phyloP scores from a whole-genome alignment of 768 basidiomycete genomes.

The Collybia sp. region DNA sequence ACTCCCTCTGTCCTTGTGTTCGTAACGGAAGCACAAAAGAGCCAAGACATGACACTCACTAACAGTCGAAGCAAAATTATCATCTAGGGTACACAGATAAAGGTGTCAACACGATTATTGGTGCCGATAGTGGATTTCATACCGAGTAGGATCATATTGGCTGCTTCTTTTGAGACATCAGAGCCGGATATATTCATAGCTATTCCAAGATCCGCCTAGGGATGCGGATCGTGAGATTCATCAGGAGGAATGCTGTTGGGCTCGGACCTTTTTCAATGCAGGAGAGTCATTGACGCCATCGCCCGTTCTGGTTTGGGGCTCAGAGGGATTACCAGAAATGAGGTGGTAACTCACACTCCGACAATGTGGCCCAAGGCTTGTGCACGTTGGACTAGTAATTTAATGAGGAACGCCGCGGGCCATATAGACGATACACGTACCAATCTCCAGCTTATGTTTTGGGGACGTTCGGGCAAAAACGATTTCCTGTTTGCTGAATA shows the following conservation, averaged over 20 bases:
- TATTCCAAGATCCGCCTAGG: constrained; percentile 61
- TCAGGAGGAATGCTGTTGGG: neutral
- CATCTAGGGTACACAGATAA: constrained; percentile 31
- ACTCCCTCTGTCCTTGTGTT: constrained; percentile 47
- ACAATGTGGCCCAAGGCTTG: constrained; percentile 70
- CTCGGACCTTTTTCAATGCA: constrained; percentile 51
- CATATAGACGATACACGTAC: constrained; percentile 23
- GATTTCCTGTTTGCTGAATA: constrained; percentile 65
- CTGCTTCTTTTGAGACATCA: constrained; percentile 71
- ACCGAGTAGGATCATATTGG: constrained; percentile 71
- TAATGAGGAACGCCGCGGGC: neutral
- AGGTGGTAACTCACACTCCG: constrained; percentile 48
- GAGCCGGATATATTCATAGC: constrained; percentile 76
- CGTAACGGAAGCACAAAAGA: neutral
- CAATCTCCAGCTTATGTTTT: constrained; percentile 71
- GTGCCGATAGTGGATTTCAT: constrained; percentile 1
- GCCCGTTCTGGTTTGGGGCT: constrained; percentile 40
- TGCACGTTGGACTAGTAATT: constrained; percentile 54
- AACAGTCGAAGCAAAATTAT: constrained; percentile 71
- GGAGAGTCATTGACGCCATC: constrained; percentile 74
- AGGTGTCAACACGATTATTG: neutral
- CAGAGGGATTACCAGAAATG: neutral
- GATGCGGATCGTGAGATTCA: neutral
- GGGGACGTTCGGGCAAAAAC: constrained; percentile 72
- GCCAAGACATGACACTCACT: constrained; percentile 34